These are phyloP conservation scores for Penicillium sumatraense DNA, from an alignment of 2,329 filamentous ascomycete species.

Conservation along the genomic window DNA sequence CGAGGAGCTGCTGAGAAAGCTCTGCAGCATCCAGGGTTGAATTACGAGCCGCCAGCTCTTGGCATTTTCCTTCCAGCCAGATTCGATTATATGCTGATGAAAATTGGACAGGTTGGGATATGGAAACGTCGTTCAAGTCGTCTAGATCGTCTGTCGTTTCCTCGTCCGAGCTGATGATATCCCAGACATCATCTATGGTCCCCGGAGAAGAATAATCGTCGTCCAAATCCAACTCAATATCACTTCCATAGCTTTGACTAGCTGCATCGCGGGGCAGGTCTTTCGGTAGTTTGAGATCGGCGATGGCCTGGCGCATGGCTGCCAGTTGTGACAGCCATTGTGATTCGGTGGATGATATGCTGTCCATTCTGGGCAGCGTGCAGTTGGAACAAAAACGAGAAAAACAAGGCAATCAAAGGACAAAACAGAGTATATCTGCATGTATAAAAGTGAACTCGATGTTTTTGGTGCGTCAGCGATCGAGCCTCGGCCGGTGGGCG, in stretches of 20 bases:
- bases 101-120: constrained; percentile 28
- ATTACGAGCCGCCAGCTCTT: constrained; percentile 65
- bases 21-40: constrained; percentile 70
- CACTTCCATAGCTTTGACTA: constrained; percentile 59
- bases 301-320: constrained; percentile 84
- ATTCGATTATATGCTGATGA: constrained; percentile 56
- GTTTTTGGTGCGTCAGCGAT: too few relatives aligned
- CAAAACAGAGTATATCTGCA: too few relatives aligned
- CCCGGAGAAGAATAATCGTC: constrained; percentile 65
- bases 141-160: constrained; percentile 69
- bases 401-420: too few relatives aligned
- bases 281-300: constrained; percentile 66
- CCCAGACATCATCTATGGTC: constrained; percentile 83
- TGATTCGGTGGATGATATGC: constrained; percentile 4
- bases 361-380: too few relatives aligned
- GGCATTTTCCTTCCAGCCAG: constrained; percentile 76
- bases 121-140: constrained; percentile 52
- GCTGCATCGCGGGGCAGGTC: constrained; percentile 46
- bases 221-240: constrained; percentile 63
- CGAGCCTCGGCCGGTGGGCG: not conserved
- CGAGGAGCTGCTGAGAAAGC: constrained; percentile 77
- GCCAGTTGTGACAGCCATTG: constrained; percentile 86
- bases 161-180: constrained; percentile 78
- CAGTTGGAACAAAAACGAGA: too few relatives aligned
- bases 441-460: not conserved